Base-by-base conservation (phyloP, 2,329 filamentous ascomycete species). In the Botryotinia convoluta region DNA sequence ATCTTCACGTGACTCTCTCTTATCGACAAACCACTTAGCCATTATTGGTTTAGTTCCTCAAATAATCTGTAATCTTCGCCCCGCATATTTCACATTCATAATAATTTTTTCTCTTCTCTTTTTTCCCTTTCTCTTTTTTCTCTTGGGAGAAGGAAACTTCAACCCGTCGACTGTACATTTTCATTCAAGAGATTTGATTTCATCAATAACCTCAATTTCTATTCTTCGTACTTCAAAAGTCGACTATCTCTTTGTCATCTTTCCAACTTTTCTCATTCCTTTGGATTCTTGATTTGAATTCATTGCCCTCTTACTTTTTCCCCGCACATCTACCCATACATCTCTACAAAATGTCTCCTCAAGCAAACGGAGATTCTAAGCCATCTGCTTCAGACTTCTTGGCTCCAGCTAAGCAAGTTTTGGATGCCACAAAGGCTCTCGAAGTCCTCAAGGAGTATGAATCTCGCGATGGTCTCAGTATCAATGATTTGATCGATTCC, bases 401-500 rank as follows among this genome's bases (percentile, higher is more conserved):
- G 78, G 84, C 85, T 78, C 64, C 73, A 63, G 35, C 75, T 29
- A 74, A 75, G 45, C 22, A 69, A 26, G 86, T 91, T 81, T 86
- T 94, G 79, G 93, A 97, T 86, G 87, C 87, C 86, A 86, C 87
- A 82, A 91, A 87, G 81, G 96, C 95, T 77, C 85, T 95, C 76
- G 91, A 97, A 81, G 85, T 95, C 78, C 88, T 98, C 83, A 88
- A 92, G 83, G 90, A 95, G 81, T 98, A 97, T 84, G 82, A 91
- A 77, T 87, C 88, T 82, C 87, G 86, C 79, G 96, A 99, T 89
- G 96, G 96, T 74, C 91, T 99, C 79, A 90, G 94, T 82, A 90
- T 97, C 80, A 87, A 94, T 81, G 91, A 94, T 77, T 88, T 99
- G 79, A 90, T 98, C 83, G 93, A 99, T 86, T 95, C 95, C 78